Evolutionary conservation across 140 eudicot genomes (phyloP).

Genomic region (Anethum foeniculum): DNA sequence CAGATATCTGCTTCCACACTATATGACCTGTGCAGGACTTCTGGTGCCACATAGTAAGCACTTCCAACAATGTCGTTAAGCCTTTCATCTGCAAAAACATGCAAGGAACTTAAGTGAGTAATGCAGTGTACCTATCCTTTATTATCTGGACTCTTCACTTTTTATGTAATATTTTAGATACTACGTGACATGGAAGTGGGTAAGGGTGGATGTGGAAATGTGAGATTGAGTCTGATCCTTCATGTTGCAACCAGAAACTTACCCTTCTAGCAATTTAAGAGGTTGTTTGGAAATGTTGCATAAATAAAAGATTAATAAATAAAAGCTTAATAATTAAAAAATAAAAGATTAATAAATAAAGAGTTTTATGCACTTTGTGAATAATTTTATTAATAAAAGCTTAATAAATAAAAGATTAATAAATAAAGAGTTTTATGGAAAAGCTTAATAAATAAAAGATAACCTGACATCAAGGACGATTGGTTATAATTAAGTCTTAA

Average conservation of each 20-base stretch:
- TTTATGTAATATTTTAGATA: background rate
- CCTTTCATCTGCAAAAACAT: conserved; percentile 65
- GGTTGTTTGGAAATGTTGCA: too few relatives aligned
- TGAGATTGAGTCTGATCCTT: background rate
- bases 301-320: background rate
- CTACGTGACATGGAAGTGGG: background rate
- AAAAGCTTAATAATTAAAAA: too few relatives aligned
- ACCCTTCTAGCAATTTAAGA: background rate
- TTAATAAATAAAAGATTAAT: too few relatives aligned
- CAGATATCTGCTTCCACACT: conserved; percentile 96
- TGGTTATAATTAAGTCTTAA: background rate
- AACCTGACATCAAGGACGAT: background rate
- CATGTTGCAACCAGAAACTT: background rate
- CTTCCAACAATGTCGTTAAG: conserved; percentile 96
- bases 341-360: too few relatives aligned
- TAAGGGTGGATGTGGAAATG: background rate
- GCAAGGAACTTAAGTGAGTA: background rate
- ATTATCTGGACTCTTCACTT: background rate
- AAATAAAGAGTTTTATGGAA: too few relatives aligned
- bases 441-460: too few relatives aligned
- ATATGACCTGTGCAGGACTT: conserved; percentile 94
- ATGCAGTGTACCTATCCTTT: background rate
- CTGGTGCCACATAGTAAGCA: conserved; percentile 97
- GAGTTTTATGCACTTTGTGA: background rate
- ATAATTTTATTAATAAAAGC: background rate